Percentiles rank a stretch among this genome's conserved stretches.
Conservation (phyloP, 1,139 yeast genomes). For the Suhomyces bribrorum region DNA sequence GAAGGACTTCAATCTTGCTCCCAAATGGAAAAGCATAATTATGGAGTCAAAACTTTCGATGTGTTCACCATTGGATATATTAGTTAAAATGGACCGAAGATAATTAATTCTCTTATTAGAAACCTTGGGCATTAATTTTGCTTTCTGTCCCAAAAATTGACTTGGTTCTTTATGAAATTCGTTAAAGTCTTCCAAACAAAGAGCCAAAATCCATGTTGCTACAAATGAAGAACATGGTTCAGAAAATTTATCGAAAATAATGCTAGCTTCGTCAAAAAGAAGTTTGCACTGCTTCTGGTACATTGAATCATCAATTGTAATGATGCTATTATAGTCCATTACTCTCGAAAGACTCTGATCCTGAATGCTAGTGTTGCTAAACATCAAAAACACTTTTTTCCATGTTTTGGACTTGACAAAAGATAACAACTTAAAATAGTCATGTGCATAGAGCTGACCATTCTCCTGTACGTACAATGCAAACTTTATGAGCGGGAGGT, state of each 20-base stretch:
- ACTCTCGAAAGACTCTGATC: slow-evolving; percentile 64
- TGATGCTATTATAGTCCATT: slow-evolving; percentile 40
- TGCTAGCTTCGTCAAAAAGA: slow-evolving; percentile 36
- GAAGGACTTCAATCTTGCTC: slow-evolving; percentile 35
- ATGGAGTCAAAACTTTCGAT: slow-evolving; percentile 47
- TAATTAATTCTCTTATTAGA: slow-evolving; percentile 41
- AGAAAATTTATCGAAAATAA: slow-evolving; percentile 31
- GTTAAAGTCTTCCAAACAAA: slow-evolving; percentile 40
- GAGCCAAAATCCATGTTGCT: slow-evolving; percentile 36
- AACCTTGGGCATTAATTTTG: slow-evolving; percentile 17
- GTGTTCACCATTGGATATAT: slow-evolving; percentile 34
- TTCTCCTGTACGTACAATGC: slow-evolving; percentile 44
- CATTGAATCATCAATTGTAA: slow-evolving; percentile 30
- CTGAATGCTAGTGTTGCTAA: slow-evolving; percentile 49
- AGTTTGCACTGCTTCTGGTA: slow-evolving; percentile 28
- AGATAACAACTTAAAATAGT: slow-evolving; percentile 41
- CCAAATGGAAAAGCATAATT: slow-evolving; percentile 45
- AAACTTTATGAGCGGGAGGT: slow-evolving; percentile 53
- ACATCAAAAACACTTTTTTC: slow-evolving; percentile 53
- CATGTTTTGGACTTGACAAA: slow-evolving; percentile 53
- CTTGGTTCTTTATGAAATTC: slow-evolving; percentile 31
- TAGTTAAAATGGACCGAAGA: slow-evolving; percentile 35
- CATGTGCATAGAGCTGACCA: slow-evolving; percentile 39
- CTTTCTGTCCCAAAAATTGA: neutral
- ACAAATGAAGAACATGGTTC: slow-evolving; percentile 30